phyloP scores from a whole-genome alignment of 2,329 filamentous ascomycete species.

The Cadophora sp. region DNA sequence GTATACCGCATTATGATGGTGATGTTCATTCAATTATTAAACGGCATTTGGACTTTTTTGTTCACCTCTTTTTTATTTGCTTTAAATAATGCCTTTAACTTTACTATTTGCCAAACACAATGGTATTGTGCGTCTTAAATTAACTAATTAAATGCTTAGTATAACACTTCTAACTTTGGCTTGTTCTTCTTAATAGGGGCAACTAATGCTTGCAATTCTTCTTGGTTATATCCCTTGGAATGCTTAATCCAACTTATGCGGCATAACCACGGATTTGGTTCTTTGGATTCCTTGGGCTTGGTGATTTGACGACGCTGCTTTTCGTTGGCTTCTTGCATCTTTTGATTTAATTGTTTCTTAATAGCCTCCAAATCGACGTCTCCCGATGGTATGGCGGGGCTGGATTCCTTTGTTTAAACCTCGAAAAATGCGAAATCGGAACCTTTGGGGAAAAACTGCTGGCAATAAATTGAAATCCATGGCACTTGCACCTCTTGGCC shows the following conservation, averaged over 20 bases:
- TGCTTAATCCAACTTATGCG: not conserved
- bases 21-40: conserved; percentile 25
- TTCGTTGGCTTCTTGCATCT: not conserved
- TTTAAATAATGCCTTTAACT: conserved; percentile 16
- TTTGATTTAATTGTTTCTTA: not conserved
- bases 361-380: too few species aligned
- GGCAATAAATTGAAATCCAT: not conserved
- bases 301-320: not conserved
- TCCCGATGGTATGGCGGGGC: not conserved
- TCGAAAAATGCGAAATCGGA: not conserved
- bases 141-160: not conserved
- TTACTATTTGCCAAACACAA: conserved; percentile 16
- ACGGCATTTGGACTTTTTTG: not conserved
- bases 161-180: not conserved
- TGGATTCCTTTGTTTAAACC: not conserved
- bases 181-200: not conserved
- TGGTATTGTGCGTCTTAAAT: conserved; percentile 25
- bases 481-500: not conserved
- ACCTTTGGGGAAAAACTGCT: not conserved
- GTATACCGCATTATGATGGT: conserved; percentile 20
- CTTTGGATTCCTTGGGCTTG: not conserved
- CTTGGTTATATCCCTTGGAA: not conserved
- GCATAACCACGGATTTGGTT: not conserved
- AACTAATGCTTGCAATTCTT: conserved; percentile 21
- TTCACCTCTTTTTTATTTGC: not conserved